Base-by-base conservation (phyloP, 2,329 filamentous ascomycete species). In the Fusarium vanettenii region DNA sequence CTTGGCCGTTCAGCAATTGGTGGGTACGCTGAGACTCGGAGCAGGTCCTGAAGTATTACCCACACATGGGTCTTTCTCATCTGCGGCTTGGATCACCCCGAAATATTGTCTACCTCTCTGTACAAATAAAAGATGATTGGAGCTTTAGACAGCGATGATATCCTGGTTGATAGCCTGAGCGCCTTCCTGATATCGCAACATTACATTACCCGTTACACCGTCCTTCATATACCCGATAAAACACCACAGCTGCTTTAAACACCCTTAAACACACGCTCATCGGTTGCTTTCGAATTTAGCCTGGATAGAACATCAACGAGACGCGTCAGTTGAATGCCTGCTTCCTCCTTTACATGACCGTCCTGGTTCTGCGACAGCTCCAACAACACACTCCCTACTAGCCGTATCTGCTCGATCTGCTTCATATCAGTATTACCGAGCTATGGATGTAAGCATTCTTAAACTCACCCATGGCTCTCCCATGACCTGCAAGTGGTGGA, bases 401-500 rank as follows among this genome's bases (percentile, higher is more conserved):
- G 1, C 6, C 48, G 25, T 52, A n/a, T 52, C 48, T 52, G 48
- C 16, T 52, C 48, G 1, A 52, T 29, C 45, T 7, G 7, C 3
- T 16, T 16, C 11, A 5, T 22, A 2, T 31, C 18, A 20, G 29
- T 6, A 33, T 56, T 33, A 2, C 8, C 20, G 27, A 31, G 3
- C 5, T 10, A 33, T 2, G 1, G 14, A 22, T 18, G 0, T 10
- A 3, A 2, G 20, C 14, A 56, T 9, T 0, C 33, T n/a, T 31
- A 1, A 22, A 33, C 50, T 56, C 13, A 33, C 7, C 29, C 52
- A 35, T 22, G 29, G 52, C 3, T 31, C 52, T 56, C 52, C 52
- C 52, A 33, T 56, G 25, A n/a, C 41, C 2, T 39, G 35, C 37
- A 60, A 31, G 11, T 52, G 48, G 6, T 52, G 27, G 1, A 52